These are phyloP conservation scores for Epichloe aotearoae DNA, from an alignment of 2,329 filamentous ascomycete species.

Conservation along the genomic window DNA sequence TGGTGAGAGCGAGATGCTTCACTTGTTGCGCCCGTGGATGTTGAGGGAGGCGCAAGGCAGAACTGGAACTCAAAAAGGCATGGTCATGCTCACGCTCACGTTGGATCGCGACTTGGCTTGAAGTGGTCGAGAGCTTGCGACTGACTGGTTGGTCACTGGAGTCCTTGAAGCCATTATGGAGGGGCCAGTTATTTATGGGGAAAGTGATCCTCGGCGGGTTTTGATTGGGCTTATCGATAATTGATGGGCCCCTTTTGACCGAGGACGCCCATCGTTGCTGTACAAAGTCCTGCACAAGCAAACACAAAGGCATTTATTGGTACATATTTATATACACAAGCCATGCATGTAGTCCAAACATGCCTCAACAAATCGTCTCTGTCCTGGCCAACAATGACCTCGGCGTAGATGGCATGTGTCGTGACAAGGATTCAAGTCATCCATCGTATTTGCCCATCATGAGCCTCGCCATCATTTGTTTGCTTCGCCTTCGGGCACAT, in stretches of 20 bases:
- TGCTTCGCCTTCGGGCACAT: no score
- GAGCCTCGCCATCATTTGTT: no score
- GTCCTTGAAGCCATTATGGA: no score
- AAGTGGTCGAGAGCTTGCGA: slow-evolving; percentile 1
- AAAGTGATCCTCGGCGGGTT: background rate
- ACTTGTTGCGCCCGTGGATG: background rate
- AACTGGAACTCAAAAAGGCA: background rate
- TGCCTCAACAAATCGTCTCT: no score
- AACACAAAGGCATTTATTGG: no score
- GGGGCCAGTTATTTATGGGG: background rate
- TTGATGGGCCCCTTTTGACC: slow-evolving; percentile 1
- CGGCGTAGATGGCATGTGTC: no score
- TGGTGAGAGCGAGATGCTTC: background rate
- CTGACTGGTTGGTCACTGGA: background rate
- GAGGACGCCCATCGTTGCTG: background rate
- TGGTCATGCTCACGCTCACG: slow-evolving; percentile 3
- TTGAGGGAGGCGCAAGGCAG: background rate
- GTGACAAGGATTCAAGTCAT: no score
- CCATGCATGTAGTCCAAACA: no score
- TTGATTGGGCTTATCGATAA: slow-evolving; percentile 5
- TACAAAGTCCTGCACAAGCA: no score
- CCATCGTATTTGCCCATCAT: no score
- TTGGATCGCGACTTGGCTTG: background rate
- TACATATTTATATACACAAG: no score
- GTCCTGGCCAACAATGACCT: no score